phyloP scores from a whole-genome alignment of 1,139 yeast species.

The Protomyces inouyei region DNA sequence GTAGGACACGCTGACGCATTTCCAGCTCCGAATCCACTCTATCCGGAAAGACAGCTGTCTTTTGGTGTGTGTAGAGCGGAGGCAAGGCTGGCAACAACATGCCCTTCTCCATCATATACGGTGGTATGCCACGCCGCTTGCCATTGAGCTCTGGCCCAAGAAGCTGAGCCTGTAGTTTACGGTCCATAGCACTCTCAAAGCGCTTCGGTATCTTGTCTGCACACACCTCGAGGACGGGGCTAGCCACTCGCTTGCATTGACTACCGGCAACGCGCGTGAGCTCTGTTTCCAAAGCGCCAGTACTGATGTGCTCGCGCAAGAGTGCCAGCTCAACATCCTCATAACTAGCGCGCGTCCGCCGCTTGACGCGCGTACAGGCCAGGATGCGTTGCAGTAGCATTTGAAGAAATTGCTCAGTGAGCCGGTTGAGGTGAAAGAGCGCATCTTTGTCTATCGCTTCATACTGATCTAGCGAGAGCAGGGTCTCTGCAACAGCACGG shows the following conservation, averaged over 20 bases:
- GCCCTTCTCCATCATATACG: constrained; percentile 13
- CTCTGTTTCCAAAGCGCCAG: constrained; percentile 17
- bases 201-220: constrained; percentile 19
- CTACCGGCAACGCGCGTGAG: neutral
- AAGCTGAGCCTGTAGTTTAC: constrained; percentile 4
- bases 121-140: constrained; percentile 13
- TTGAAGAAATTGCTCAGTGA: constrained; percentile 9
- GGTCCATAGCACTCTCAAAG: constrained; percentile 13
- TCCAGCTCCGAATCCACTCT: neutral
- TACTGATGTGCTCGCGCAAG: constrained; percentile 6
- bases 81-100: constrained; percentile 20
- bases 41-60: constrained; percentile 6
- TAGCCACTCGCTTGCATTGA: neutral
- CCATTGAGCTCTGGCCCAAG: constrained; percentile 25
- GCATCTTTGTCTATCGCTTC: constrained; percentile 2
- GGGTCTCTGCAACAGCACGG: neutral
- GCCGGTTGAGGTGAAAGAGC: constrained; percentile 8
- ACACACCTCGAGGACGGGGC: neutral
- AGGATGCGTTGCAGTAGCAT: constrained; percentile 4
- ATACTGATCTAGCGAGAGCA: constrained; percentile 3
- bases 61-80: constrained; percentile 19
- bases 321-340: constrained; percentile 18
- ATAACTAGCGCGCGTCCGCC: constrained; percentile 10
- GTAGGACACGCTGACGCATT: constrained; percentile 11
- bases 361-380: constrained; percentile 11